phyloP scores from a whole-genome alignment of 768 basidiomycete genomes.

The Lanmaoa pseudosensibilis region DNA sequence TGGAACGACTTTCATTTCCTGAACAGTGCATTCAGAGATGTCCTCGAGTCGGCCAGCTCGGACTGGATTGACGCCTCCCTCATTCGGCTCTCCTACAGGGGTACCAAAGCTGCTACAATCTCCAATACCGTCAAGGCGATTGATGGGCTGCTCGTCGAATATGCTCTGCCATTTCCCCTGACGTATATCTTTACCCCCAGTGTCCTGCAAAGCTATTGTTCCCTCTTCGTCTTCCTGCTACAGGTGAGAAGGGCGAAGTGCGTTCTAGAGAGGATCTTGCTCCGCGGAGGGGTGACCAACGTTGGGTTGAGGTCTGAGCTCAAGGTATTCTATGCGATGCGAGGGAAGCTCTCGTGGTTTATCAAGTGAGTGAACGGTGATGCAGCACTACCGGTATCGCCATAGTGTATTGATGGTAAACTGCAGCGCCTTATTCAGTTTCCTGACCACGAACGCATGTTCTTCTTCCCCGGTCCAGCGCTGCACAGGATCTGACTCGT shows the following conservation, averaged over 20 bases:
- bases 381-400: not conserved
- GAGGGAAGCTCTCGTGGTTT: slow-evolving; percentile 80
- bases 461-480: not conserved
- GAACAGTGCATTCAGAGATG: slow-evolving; percentile 73
- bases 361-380: slow-evolving; percentile 60
- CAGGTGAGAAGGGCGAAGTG: slow-evolving; percentile 74
- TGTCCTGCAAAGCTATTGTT: slow-evolving; percentile 56
- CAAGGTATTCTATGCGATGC: slow-evolving; percentile 74
- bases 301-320: slow-evolving; percentile 43
- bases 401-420: not conserved
- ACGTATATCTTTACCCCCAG: slow-evolving; percentile 71
- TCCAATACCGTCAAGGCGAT: slow-evolving; percentile 60
- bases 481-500: not conserved
- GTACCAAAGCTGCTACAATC: slow-evolving; percentile 45
- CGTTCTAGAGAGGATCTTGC: slow-evolving; percentile 67
- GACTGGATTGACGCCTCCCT: slow-evolving; percentile 67
- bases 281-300: slow-evolving; percentile 48
- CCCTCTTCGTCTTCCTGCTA: slow-evolving; percentile 69
- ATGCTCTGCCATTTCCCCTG: slow-evolving; percentile 77
- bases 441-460: slow-evolving; percentile 70
- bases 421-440: slow-evolving; percentile 61
- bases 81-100: slow-evolving; percentile 69
- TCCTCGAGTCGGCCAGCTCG: slow-evolving; percentile 50
- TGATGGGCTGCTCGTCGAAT: slow-evolving; percentile 71
- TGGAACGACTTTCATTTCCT: slow-evolving; percentile 87